Base-by-base conservation (phyloP, 1,284 basidiomycete genomes). In the Trametes pubescens region DNA sequence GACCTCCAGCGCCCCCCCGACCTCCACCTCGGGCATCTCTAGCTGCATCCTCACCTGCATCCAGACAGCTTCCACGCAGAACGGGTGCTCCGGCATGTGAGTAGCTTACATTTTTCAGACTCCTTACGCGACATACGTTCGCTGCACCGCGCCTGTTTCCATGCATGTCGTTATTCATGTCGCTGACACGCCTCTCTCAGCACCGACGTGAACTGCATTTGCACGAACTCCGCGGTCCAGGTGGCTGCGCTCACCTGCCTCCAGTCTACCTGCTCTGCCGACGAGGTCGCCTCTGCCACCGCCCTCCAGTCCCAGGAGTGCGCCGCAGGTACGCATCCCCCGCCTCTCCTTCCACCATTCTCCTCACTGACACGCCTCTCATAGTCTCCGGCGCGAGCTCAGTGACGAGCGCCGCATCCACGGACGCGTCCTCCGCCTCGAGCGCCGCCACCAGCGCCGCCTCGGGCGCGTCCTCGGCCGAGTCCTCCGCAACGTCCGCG, bases 131-230 rank as follows among this genome's bases (percentile, higher is more conserved):
- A n/a, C n/a, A n/a, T n/a, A n/a, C n/a, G n/a, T n/a, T n/a, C n/a
- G n/a, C n/a, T n/a, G n/a, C n/a, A n/a, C n/a, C n/a, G n/a, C n/a
- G n/a, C n/a, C n/a, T n/a, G n/a, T n/a, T n/a, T n/a, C n/a, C n/a
- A n/a, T n/a, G n/a, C n/a, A n/a, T n/a, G n/a, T n/a, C n/a, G n/a
- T n/a, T n/a, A 4, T n/a, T 9, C n/a, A 37, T 10, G 10, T 38
- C 21, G 6, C 8, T 35, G 34, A 24, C 40, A 18, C 38, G 26
- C 22, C 51, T 6, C n/a, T 16, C 32, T 24, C 51, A 76, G 75
- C 59, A 64, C 71, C 53, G 70, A 76, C 65, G 0, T 73, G 10
- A 24, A 44, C 24, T 76, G 75, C 66, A 32, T 77, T 40, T 77
- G 76, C 72, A 62, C 64, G 22, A 72, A 64, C 64, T 22, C 49